Conservation (phyloP, 441 rosid genomes). For the Adansonia grandidieri region DNA sequence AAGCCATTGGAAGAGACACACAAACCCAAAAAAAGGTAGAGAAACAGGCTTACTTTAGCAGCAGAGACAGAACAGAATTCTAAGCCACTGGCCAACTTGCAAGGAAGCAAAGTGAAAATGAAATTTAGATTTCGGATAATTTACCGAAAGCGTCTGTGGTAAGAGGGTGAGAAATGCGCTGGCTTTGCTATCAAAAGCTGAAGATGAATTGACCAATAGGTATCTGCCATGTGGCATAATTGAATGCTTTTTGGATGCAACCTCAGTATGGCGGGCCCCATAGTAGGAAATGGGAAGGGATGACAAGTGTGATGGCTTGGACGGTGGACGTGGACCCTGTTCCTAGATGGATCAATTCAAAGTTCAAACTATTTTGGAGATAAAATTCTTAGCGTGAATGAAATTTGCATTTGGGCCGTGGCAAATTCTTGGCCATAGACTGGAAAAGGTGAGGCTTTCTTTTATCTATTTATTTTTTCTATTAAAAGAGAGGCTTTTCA, state of each 20-base stretch:
- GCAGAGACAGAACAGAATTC: too few relatives aligned
- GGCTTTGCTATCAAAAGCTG: too few relatives aligned
- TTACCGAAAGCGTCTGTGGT: too few relatives aligned
- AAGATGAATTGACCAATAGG: background rate
- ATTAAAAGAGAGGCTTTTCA: background rate
- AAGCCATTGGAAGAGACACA: too few relatives aligned
- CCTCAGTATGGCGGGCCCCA: too few relatives aligned
- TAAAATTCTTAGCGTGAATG: background rate
- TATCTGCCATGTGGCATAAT: background rate
- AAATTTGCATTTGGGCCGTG: background rate
- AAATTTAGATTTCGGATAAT: too few relatives aligned
- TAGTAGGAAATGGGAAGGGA: background rate
- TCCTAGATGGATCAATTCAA: background rate
- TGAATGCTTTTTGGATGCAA: background rate
- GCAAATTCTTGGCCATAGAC: constrained; percentile 8
- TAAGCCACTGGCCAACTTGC: too few relatives aligned
- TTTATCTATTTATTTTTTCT: too few relatives aligned
- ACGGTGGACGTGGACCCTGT: background rate
- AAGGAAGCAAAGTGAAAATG: too few relatives aligned
- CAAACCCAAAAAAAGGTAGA: too few relatives aligned
- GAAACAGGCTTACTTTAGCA: too few relatives aligned
- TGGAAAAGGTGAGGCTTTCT: background rate
- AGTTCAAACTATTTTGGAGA: constrained; percentile 7
- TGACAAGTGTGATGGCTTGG: constrained; percentile 7
- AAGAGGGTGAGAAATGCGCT: too few relatives aligned